Percentiles rank a stretch among this genome's conserved stretches.
phyloP scores from a whole-genome alignment of 2,329 filamentous ascomycete species.

The Epichloe sp. region DNA sequence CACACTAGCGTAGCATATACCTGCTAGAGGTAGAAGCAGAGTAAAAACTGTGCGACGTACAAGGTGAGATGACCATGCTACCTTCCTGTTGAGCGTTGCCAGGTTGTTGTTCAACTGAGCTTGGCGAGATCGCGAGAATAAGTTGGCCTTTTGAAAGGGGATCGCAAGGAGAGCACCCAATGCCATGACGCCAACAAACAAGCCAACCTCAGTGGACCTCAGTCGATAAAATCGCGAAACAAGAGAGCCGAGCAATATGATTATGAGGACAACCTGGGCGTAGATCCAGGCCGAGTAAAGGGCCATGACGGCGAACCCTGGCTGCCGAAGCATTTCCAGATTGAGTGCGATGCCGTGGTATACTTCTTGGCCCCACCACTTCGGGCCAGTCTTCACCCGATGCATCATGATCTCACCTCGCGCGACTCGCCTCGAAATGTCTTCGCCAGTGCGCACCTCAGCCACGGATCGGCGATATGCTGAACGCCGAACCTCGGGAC shows the following conservation, averaged over 20 bases:
- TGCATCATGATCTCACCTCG: constrained; percentile 69
- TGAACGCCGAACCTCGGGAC: constrained; percentile 59
- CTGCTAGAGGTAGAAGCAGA: constrained; percentile 51
- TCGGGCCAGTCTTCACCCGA: constrained; percentile 55
- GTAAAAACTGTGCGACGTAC: constrained; percentile 56
- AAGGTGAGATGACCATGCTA: constrained; percentile 61
- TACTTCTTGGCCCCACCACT: constrained; percentile 66
- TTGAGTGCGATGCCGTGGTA: constrained; percentile 56
- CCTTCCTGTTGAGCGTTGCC: constrained; percentile 49
- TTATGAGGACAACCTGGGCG: constrained; percentile 59
- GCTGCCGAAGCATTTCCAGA: constrained; percentile 58
- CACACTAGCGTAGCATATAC: constrained; percentile 53
- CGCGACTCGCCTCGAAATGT: constrained; percentile 45
- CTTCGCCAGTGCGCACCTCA: constrained; percentile 43
- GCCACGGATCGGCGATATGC: constrained; percentile 55
- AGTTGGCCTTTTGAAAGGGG: constrained; percentile 58
- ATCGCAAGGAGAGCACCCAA: constrained; percentile 57
- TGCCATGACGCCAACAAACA: constrained; percentile 51
- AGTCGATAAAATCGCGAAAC: constrained; percentile 55
- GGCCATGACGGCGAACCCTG: constrained; percentile 58
- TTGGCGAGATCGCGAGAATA: constrained; percentile 53
- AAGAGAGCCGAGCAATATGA: constrained; percentile 60
- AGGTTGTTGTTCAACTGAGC: constrained; percentile 47
- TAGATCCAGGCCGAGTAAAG: constrained; percentile 71
- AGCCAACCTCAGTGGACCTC: constrained; percentile 50